These are phyloP conservation scores for Fusarium cyanostomum DNA, from an alignment of 2,329 filamentous ascomycete species.

Conservation along the genomic window DNA sequence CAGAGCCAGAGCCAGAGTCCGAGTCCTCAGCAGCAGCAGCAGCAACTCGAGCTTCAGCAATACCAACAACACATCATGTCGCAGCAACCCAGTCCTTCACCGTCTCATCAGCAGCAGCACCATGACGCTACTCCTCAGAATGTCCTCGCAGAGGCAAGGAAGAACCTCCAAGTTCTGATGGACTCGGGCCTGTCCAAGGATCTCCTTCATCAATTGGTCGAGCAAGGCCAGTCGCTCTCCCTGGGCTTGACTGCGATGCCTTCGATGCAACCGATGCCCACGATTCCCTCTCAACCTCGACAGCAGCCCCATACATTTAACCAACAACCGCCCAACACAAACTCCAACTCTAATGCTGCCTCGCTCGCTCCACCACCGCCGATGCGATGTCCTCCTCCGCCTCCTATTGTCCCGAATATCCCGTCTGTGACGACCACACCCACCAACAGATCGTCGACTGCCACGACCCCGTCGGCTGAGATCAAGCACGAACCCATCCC, in stretches of 20 bases:
- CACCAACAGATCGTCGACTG: constrained; percentile 32
- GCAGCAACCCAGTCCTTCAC: constrained; percentile 39
- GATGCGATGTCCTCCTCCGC: constrained; percentile 48
- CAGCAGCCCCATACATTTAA: constrained; percentile 31
- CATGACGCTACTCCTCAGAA: constrained; percentile 53
- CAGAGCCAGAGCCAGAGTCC: constrained; percentile 35
- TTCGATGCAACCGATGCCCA: constrained; percentile 23
- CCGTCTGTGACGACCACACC: constrained; percentile 33
- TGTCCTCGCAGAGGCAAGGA: constrained; percentile 56
- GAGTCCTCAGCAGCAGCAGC: constrained; percentile 40
- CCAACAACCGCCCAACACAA: constrained; percentile 27
- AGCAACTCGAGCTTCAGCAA: constrained; percentile 33
- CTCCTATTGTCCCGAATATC: constrained; percentile 37
- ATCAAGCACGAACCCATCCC: constrained; percentile 45
- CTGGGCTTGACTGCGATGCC: constrained; percentile 31
- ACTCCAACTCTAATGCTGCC: constrained; percentile 30
- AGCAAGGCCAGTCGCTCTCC: constrained; percentile 49
- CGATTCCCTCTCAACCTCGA: constrained; percentile 29
- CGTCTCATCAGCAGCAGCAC: constrained; percentile 39
- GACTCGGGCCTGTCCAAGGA: constrained; percentile 57
- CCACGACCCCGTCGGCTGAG: constrained; percentile 39
- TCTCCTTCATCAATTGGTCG: constrained; percentile 53
- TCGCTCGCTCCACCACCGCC: constrained; percentile 45
- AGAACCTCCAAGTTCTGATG: constrained; percentile 57
- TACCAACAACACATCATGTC: constrained; percentile 38